A percentile compares a stretch with the other conserved stretches of the same genome.
These are phyloP conservation scores for Thelephora ganbajun DNA, from an alignment of 768 basidiomycete genomes.

Conservation along the genomic window DNA sequence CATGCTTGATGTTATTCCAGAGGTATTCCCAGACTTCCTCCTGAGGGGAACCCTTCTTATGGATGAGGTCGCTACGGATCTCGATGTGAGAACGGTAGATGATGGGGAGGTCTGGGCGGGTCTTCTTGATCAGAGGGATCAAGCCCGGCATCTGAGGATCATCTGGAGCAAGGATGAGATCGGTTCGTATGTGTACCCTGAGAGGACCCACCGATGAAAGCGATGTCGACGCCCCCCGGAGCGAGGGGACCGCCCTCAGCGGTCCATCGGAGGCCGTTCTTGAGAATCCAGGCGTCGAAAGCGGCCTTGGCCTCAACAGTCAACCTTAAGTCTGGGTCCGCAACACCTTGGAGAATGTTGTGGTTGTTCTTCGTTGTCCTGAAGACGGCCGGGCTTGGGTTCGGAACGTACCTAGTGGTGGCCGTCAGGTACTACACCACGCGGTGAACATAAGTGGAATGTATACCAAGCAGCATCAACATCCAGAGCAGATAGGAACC, in stretches of 20 bases:
- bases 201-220: constrained; percentile 57
- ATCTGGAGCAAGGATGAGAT: constrained; percentile 27
- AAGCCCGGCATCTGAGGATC: constrained; percentile 92
- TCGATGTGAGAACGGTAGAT: constrained; percentile 94
- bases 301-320: constrained; percentile 64
- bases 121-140: constrained; percentile 82
- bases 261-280: constrained; percentile 83
- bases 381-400: constrained; percentile 81
- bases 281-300: constrained; percentile 80
- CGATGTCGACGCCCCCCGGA: constrained; percentile 71
- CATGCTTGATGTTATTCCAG: constrained; percentile 82
- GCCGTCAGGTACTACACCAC: constrained; percentile 5
- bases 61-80: constrained; percentile 74
- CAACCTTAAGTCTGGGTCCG: constrained; percentile 62
- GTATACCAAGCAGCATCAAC: constrained; percentile 70
- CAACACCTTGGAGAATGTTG: constrained; percentile 91
- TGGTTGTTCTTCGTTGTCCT: constrained; percentile 93
- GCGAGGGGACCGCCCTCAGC: constrained; percentile 76
- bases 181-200: not conserved
- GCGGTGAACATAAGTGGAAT: not conserved
- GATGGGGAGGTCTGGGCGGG: constrained; percentile 75
- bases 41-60: constrained; percentile 70
- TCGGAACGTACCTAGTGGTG: constrained; percentile 62
- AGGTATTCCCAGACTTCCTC: constrained; percentile 91
- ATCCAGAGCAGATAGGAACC: constrained; percentile 68